phyloP scores from a whole-genome alignment of 169 alveolate species.

The Plasmodium fragile region DNA sequence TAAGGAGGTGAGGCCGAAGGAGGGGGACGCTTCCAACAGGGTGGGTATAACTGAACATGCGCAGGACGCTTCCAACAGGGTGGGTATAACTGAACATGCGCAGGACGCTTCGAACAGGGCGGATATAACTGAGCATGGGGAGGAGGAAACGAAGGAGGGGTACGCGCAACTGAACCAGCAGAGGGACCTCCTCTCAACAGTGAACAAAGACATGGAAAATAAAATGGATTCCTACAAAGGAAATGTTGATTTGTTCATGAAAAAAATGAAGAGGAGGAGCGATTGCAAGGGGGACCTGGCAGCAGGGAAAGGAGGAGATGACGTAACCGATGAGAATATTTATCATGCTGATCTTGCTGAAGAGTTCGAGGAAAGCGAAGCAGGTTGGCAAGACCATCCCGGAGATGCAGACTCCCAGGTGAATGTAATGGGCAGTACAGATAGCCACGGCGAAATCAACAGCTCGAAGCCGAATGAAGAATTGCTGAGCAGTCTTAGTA shows the following conservation, averaged over 20 bases:
- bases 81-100: neutral
- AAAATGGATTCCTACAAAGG: slow-evolving; percentile 17
- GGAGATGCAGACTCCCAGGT: neutral
- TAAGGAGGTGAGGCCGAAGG: neutral
- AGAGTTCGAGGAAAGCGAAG: neutral
- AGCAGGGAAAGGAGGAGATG: neutral
- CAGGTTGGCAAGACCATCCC: neutral
- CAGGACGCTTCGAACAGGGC: neutral
- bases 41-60: neutral
- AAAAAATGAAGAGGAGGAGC: slow-evolving; percentile 12
- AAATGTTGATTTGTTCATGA: slow-evolving; percentile 15
- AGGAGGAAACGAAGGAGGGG: too few relatives aligned
- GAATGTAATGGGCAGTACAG: neutral
- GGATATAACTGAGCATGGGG: neutral
- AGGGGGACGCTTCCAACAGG: neutral
- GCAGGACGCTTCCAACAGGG: neutral
- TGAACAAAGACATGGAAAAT: neutral
- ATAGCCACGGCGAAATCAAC: neutral
- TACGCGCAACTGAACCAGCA: neutral
- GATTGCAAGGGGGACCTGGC: neutral
- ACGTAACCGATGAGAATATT: too few relatives aligned
- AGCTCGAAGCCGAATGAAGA: neutral
- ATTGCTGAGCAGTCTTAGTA: slow-evolving; percentile 15
- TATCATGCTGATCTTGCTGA: neutral
- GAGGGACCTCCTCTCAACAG: neutral